Percentiles rank a stretch among this genome's conserved stretches.
Evolutionary conservation across 2,329 filamentous ascomycete species (phyloP).

Genomic region (Penicillium freii): DNA sequence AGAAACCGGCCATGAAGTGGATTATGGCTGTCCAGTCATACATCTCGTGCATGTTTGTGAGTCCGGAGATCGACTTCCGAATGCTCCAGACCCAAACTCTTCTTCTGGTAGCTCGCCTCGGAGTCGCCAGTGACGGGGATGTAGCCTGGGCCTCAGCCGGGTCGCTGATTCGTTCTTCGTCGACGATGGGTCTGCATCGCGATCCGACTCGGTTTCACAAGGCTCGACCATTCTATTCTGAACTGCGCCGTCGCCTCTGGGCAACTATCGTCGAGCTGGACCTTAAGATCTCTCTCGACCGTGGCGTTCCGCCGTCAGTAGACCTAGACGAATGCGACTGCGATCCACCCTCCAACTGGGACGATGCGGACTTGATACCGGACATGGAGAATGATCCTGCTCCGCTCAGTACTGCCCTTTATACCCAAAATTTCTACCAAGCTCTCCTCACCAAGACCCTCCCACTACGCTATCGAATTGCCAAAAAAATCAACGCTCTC

Average conservation of each 20-base stretch:
- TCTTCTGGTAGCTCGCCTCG: conserved; percentile 35
- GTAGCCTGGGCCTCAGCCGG: conserved; percentile 40
- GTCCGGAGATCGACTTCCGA: conserved; percentile 30
- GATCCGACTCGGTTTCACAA: conserved; percentile 37
- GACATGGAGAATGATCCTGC: conserved; percentile 27
- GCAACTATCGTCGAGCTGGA: conserved; percentile 46
- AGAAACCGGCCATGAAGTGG: conserved; percentile 48
- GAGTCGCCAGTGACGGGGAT: conserved; percentile 32
- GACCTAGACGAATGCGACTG: conserved; percentile 40
- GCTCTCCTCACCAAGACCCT: conserved; percentile 30
- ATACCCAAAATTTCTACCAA: conserved; percentile 32
- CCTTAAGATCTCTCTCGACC: conserved; percentile 38
- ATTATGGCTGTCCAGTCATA: conserved; percentile 38
- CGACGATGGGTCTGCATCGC: conserved; percentile 45
- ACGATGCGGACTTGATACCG: conserved; percentile 36
- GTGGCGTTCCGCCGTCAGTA: conserved; percentile 35
- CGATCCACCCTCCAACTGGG: conserved; percentile 38
- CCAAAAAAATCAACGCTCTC: conserved; percentile 31
- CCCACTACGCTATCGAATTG: conserved; percentile 31
- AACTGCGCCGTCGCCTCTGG: conserved; percentile 49
- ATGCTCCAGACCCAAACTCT: conserved; percentile 37
- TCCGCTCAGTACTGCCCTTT: conserved; percentile 13
- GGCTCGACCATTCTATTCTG: conserved; percentile 39
- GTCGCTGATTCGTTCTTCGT: conserved; percentile 41
- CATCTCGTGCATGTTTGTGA: conserved; percentile 33